Evolutionary conservation across 2,329 filamentous ascomycete species (phyloP).

Genomic region (Clarireedia homoeocarpa): DNA sequence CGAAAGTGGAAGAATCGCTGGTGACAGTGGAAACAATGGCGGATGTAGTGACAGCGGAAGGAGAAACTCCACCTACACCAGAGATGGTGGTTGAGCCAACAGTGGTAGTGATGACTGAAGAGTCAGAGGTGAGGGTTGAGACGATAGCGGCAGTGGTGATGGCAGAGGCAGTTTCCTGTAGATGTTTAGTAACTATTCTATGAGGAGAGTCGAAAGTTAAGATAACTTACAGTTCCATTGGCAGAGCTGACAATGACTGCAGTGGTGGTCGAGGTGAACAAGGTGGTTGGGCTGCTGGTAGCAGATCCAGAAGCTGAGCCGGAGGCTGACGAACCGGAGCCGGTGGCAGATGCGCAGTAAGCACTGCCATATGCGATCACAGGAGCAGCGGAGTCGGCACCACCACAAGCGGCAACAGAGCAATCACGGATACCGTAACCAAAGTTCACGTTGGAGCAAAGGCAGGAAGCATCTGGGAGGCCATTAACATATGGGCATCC

Average conservation of each 20-base stretch:
- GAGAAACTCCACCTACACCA: slow-evolving; percentile 5
- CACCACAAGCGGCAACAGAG: slow-evolving; percentile 35
- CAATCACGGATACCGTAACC: slow-evolving; percentile 41
- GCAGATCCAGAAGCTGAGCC: not conserved
- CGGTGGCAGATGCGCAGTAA: slow-evolving; percentile 19
- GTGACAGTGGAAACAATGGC: slow-evolving; percentile 13
- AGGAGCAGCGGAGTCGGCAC: slow-evolving; percentile 16
- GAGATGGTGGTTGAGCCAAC: slow-evolving; percentile 24
- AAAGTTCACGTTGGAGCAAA: slow-evolving; percentile 38
- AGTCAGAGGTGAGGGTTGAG: slow-evolving; percentile 17
- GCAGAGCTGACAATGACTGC: not conserved
- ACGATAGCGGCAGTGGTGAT: slow-evolving; percentile 23
- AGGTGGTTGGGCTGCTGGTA: slow-evolving; percentile 8
- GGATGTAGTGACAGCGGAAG: slow-evolving; percentile 11
- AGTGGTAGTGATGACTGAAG: slow-evolving; percentile 19
- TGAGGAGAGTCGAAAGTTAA: not conserved
- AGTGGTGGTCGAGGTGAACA: slow-evolving; percentile 7
- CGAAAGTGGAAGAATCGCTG: slow-evolving; percentile 13
- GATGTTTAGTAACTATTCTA: not conserved
- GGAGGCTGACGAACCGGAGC: not conserved
- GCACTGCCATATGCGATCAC: slow-evolving; percentile 26
- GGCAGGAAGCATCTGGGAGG: slow-evolving; percentile 32
- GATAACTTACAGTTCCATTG: slow-evolving; percentile 4
- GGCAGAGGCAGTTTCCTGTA: slow-evolving; percentile 11
- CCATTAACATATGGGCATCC: slow-evolving; percentile 28